Base-by-base conservation (phyloP, 202 grass and related monocot genomes). In the Setaria italica region DNA sequence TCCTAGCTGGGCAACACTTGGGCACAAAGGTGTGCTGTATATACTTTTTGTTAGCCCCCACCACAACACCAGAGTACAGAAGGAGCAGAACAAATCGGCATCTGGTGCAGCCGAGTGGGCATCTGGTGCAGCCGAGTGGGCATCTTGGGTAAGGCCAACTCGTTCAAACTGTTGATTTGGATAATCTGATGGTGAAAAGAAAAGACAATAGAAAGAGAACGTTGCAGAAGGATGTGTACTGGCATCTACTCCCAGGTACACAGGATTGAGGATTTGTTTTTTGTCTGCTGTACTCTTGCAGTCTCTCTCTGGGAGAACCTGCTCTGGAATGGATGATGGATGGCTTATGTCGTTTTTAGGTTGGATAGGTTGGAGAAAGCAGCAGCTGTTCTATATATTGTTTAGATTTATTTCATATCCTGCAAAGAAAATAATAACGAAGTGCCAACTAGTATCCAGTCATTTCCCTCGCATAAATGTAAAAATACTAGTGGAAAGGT, bases 1-100 rank as follows among this genome's bases (percentile, higher is more conserved):
- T 78, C 65, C 73, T 78, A 82, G 79, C 35, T 82, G 71, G 54
- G 58, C 53, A 46, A 86, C 66, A 80, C 66, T 66, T 79, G 80
- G 50, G 51, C 56, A 82, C 41, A 80, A 75, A 89, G 12, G 42
- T 32, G 57, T 85, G 62, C 5, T 60, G 16, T 63, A 70, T 17
- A 84, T 79, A 67, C 69, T 68, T 67, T 75, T 58, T 33, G 74
- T 74, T 67, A 59, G 48, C 50, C 74, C 87, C 67, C 81, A 84
- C 87, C 58, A 84, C 6, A 84, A 74, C 53, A 69, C 48, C 53
- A 80, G 58, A 55, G 57, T 70, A 77, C 79, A 71, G 58, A 67
- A 82, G 19, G 42, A 79, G 37, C 30, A 72, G 46, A 83, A 33
- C 50, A 50, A 56, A 37, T 55, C 57, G 30, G 82, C 62, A 80